Conservation (phyloP, 1,139 yeast genomes). For the Pichia sp. region DNA sequence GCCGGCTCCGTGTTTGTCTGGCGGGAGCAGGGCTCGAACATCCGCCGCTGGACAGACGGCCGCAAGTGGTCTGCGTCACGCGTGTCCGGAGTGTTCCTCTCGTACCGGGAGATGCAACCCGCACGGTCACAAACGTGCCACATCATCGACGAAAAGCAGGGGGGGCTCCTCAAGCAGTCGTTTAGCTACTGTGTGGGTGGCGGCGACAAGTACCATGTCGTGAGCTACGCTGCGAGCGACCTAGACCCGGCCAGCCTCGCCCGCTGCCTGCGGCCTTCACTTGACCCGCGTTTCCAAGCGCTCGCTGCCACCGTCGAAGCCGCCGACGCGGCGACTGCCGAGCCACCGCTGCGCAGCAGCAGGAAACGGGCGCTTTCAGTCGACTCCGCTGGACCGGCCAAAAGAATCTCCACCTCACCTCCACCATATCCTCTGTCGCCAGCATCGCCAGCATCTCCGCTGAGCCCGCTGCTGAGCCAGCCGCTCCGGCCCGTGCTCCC, state of each 20-base stretch:
- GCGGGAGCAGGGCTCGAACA: conserved; percentile 68
- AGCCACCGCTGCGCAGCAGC: too few species aligned
- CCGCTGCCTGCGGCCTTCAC: too few species aligned
- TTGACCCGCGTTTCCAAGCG: too few species aligned
- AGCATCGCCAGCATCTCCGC: too few species aligned
- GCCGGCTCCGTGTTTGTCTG: conserved; percentile 62
- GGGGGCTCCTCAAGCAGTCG: conserved; percentile 57
- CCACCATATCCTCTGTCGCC: conserved; percentile 35
- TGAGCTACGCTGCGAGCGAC: conserved; percentile 40
- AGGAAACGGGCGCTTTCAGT: too few species aligned
- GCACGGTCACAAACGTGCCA: conserved; percentile 3
- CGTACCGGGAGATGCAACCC: conserved; percentile 58
- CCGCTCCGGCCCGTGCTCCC: too few species aligned
- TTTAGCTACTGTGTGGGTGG: conserved; percentile 47
- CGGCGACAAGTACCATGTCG: conserved; percentile 51
- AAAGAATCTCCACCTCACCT: conserved; percentile 21
- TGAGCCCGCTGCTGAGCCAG: too few species aligned
- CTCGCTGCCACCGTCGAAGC: too few species aligned
- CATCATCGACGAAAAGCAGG: conserved; percentile 33
- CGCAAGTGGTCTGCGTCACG: conserved; percentile 68
- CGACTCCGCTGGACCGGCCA: too few species aligned
- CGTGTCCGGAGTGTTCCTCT: conserved; percentile 60
- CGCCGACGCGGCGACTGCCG: too few species aligned
- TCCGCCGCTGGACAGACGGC: conserved; percentile 78
- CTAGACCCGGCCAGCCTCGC: background rate